phyloP scores from a whole-genome alignment of 2,329 filamentous ascomycete species.

The Exophiala mesophila region DNA sequence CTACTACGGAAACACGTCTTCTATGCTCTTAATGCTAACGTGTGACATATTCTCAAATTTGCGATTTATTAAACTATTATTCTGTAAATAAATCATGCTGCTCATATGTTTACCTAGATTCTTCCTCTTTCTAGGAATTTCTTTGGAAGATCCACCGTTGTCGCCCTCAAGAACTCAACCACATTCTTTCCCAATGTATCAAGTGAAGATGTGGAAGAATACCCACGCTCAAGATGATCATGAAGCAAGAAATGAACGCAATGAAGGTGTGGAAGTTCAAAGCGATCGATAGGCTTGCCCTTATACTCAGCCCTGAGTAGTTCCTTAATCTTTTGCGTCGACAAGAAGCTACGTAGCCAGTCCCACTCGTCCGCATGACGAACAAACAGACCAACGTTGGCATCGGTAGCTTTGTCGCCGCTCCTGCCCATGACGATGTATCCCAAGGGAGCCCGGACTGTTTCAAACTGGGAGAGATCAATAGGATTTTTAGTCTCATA shows the following conservation, averaged over 20 bases:
- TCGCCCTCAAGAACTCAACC: slow-evolving; percentile 10
- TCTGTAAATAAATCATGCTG: no score
- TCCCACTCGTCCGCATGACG: slow-evolving; percentile 22
- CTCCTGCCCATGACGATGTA: slow-evolving; percentile 41
- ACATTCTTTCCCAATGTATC: slow-evolving; percentile 13
- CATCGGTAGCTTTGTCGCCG: slow-evolving; percentile 35
- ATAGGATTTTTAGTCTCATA: background rate
- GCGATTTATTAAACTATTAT: no score
- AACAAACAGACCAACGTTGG: slow-evolving; percentile 38
- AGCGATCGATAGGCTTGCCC: slow-evolving; percentile 35
- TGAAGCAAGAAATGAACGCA: slow-evolving; percentile 49
- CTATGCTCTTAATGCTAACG: no score
- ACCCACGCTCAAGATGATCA: slow-evolving; percentile 35
- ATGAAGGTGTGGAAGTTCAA: slow-evolving; percentile 40
- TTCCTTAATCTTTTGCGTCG: slow-evolving; percentile 31
- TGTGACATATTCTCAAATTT: no score
- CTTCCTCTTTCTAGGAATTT: slow-evolving; percentile 9
- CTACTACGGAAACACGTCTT: no score
- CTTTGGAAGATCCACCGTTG: slow-evolving; percentile 12
- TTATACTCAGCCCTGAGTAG: slow-evolving; percentile 37
- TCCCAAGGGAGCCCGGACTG: slow-evolving; percentile 33
- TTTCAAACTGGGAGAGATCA: slow-evolving; percentile 25
- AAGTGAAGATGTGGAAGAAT: slow-evolving; percentile 9
- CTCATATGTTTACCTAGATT: slow-evolving; percentile 2
- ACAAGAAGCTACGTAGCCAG: slow-evolving; percentile 39